These are phyloP conservation scores for Tetrahymena malaccensis DNA, from an alignment of 73 alveolate genomes.

Conservation along the genomic window DNA sequence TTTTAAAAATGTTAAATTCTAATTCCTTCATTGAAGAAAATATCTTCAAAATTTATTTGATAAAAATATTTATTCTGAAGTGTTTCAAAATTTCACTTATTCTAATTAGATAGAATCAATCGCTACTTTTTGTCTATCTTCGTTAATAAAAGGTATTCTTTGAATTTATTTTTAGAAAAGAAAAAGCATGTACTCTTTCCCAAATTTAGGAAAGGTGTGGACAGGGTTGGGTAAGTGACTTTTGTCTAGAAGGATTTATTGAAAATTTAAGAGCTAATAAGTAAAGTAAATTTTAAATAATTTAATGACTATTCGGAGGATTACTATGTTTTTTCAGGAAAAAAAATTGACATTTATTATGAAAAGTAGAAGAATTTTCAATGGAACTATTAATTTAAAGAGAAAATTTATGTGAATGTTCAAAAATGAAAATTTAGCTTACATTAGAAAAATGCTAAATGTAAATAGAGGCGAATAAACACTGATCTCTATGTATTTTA, in stretches of 20 bases:
- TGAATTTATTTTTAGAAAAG: neutral
- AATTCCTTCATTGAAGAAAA: neutral
- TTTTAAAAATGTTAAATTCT: neutral
- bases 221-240: neutral
- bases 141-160: neutral
- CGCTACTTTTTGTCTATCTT: neutral
- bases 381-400: neutral
- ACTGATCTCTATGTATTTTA: neutral
- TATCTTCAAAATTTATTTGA: neutral
- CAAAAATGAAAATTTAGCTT: neutral
- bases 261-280: neutral
- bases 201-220: neutral
- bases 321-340: neutral
- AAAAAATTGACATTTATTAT: neutral
- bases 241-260: neutral
- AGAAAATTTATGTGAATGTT: neutral
- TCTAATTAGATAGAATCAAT: neutral
- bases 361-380: neutral
- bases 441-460: neutral
- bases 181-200: neutral
- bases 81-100: neutral
- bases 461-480: neutral
- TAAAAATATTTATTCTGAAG: too few species aligned
- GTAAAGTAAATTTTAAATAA: neutral
- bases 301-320: neutral